Conservation (phyloP, 306 rosid genomes). For the Dalbergia cochinchinensis region DNA sequence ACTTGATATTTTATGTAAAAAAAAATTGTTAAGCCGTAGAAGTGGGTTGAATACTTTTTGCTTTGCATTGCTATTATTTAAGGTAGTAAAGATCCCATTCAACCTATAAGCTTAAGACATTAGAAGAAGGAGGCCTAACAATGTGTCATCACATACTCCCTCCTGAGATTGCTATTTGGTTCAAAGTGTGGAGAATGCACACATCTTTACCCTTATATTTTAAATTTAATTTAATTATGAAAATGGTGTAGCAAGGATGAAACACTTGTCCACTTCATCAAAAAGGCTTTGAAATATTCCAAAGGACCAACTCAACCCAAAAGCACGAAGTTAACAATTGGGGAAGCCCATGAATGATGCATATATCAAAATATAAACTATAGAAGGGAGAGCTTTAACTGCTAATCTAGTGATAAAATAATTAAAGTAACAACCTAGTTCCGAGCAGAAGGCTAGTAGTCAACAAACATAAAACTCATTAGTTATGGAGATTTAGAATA, state of each 20-base stretch:
- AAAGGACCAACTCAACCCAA: conserved; percentile 28
- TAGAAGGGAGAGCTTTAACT: not conserved
- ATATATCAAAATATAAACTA: not conserved
- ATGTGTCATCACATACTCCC: not conserved
- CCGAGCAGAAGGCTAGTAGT: conserved; percentile 26
- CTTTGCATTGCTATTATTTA: too few species aligned
- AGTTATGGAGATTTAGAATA: conserved; percentile 24
- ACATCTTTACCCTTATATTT: too few species aligned
- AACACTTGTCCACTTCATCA: conserved; percentile 31
- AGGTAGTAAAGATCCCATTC: conserved; percentile 29
- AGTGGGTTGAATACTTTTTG: too few species aligned
- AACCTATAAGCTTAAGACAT: conserved; percentile 7
- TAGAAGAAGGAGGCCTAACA: not conserved
- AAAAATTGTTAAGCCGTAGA: too few species aligned
- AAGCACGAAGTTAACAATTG: conserved; percentile 19
- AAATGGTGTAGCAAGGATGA: not conserved
- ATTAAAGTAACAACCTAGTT: not conserved
- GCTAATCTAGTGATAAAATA: conserved; percentile 11
- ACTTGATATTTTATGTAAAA: too few species aligned
- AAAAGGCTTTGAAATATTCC: conserved; percentile 15
- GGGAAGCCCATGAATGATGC: not conserved
- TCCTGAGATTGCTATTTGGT: too few species aligned
- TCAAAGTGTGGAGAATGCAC: too few species aligned
- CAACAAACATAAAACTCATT: not conserved
- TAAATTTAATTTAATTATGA: too few species aligned